Base-by-base conservation (phyloP, 176 grass and related monocot species). In the Musa itinerans region DNA sequence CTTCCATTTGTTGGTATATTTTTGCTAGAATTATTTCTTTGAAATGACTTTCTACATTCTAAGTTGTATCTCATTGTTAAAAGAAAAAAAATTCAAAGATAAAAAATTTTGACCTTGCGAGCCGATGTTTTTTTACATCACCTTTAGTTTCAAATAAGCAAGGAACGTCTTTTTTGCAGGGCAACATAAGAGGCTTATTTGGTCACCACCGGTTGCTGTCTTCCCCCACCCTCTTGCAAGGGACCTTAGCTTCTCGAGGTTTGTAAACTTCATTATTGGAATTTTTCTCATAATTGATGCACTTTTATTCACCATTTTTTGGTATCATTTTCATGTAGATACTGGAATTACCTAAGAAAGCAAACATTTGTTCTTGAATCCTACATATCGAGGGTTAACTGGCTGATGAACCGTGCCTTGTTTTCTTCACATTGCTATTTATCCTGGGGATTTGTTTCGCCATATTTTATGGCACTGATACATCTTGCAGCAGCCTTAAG, bases 331-430 rank as follows among this genome's bases (percentile, higher is more conserved):
- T 84, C 77, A 67, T 84, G 82, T 81, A 99, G 95, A 78, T 99
- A 99, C 76, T 99, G 95, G 95, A 99, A 99, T 94, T 99, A 99
- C 72, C 87, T 99, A 58, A 99, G 90, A 78, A 99, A 99, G 74
- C 95, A 99, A 85, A 99, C 95, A 77, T 99, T 99, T 87, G 95
- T 99, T 85, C 95, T 99, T 79, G 95, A 99, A 84, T 99, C 95
- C 12, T 99, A 94, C 71, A 83, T 99, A 70, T 99, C 95, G 51
- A 94, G 81, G 49, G 95, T 99, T 54, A 99, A 99, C 50, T 89
- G 91, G 95, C 76, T 87, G 74, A 99, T 99, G 95, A 99, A 99
- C 83, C 86, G 88, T 82, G 95, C 95, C 68, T 80, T 99, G 58
- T 99, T 99, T 82, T 85, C 91, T 65, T 78, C 87, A 64, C 95